Conservation (phyloP, 1,139 yeast species). For the Diutina pseudorugosa region DNA sequence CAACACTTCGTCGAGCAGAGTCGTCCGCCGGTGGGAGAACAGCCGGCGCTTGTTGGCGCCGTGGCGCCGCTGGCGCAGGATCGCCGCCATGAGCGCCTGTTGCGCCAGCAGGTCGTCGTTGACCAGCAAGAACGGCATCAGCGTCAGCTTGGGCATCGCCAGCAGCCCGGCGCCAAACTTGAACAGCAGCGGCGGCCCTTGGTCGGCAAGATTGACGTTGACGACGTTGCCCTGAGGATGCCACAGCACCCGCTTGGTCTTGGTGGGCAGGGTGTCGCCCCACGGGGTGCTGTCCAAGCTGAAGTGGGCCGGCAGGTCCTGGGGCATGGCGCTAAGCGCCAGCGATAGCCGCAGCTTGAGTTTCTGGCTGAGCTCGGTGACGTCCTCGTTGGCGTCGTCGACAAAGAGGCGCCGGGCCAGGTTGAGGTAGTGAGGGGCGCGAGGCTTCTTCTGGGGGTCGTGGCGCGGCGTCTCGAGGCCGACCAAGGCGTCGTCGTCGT, state of each 20-base stretch:
- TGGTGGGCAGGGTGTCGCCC: conserved; percentile 4
- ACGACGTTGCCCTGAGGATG: conserved; percentile 1
- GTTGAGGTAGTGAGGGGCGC: background rate
- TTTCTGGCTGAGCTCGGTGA: background rate
- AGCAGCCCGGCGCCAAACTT: background rate
- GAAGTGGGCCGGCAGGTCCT: background rate
- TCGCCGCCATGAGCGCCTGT: background rate
- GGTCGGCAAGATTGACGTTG: conserved; percentile 1
- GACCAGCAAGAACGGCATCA: background rate
- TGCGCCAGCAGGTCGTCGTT: conserved; percentile 3
- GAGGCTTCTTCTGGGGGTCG: conserved; percentile 1
- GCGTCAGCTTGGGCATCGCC: background rate
- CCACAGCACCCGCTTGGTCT: conserved; percentile 2
- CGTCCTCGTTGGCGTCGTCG: background rate
- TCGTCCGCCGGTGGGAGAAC: conserved; percentile 1
- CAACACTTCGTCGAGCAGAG: background rate
- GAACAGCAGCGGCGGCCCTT: background rate
- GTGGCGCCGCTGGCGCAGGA: background rate
- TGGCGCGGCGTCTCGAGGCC: conserved; percentile 2
- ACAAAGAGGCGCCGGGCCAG: background rate
- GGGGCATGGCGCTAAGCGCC: background rate
- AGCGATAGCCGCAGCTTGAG: background rate
- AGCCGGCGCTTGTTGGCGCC: background rate
- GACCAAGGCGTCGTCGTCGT: background rate
- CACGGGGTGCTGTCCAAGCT: background rate